Evolutionary conservation across 192 early-diverging fungal genomes (phyloP).

Genomic region (Mortierella hygrophila): DNA sequence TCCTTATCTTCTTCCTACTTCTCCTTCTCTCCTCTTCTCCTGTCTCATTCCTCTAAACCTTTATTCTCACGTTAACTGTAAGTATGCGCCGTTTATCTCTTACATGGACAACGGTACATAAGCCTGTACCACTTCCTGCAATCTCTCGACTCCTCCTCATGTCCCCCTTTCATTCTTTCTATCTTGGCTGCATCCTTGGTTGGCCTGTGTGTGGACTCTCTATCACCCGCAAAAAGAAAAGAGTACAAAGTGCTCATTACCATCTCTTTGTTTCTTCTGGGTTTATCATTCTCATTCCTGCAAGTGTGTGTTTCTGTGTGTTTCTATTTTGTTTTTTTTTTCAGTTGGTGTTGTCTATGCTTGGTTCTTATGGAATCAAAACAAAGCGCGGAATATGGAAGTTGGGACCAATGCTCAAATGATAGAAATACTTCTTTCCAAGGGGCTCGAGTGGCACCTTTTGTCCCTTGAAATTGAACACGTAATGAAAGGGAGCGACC

Average conservation of each 20-base stretch:
- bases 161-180: not conserved
- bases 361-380: not conserved
- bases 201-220: slow-evolving; percentile 6
- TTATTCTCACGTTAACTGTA: not conserved
- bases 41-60: not conserved
- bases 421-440: not conserved
- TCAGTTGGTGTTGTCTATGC: not conserved
- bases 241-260: slow-evolving; percentile 1
- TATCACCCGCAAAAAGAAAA: not conserved
- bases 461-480: too few relatives aligned
- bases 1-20: not conserved
- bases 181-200: not conserved
- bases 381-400: not conserved
- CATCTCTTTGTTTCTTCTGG: not conserved
- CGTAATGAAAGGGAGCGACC: not conserved
- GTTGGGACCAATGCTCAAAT: not conserved
- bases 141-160: not conserved
- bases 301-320: not conserved
- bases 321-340: not conserved
- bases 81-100: not conserved
- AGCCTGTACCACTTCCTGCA: slow-evolving; percentile 1
- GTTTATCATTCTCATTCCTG: not conserved
- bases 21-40: not conserved
- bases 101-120: not conserved
- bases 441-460: not conserved